Conservation (phyloP, 1,284 basidiomycete species). For the Chalciporus sp. region DNA sequence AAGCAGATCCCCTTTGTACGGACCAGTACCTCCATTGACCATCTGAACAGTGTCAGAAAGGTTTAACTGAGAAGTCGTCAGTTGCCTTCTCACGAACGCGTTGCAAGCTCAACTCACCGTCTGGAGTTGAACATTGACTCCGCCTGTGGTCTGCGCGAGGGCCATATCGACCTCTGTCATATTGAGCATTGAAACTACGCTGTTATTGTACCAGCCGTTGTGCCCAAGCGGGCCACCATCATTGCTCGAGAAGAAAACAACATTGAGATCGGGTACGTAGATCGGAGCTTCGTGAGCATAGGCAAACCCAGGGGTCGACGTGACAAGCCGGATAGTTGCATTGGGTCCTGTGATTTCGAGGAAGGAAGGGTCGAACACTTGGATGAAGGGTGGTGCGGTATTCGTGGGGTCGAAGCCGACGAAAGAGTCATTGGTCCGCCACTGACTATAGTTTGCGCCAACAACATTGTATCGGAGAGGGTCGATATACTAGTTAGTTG, state of each 20-base stretch:
- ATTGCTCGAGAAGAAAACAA: slow-evolving; percentile 56
- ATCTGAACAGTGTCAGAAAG: slow-evolving; percentile 57
- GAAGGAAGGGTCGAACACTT: slow-evolving; percentile 67
- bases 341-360: slow-evolving; percentile 57
- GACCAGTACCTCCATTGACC: slow-evolving; percentile 77
- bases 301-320: slow-evolving; percentile 58
- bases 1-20: slow-evolving; percentile 61
- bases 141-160: slow-evolving; percentile 37
- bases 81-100: background rate
- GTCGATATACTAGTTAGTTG: slow-evolving; percentile 43
- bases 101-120: slow-evolving; percentile 41
- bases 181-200: slow-evolving; percentile 47
- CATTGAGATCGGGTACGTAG: slow-evolving; percentile 59
- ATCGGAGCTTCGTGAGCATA: slow-evolving; percentile 78
- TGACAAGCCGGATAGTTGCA: slow-evolving; percentile 60
- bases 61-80: slow-evolving; percentile 40
- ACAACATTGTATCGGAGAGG: slow-evolving; percentile 48
- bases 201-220: slow-evolving; percentile 49
- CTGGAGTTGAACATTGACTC: slow-evolving; percentile 57
- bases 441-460: slow-evolving; percentile 36
- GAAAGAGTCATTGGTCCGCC: slow-evolving; percentile 39
- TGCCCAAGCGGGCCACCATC: slow-evolving; percentile 44
- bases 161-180: slow-evolving; percentile 46
- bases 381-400: slow-evolving; percentile 61
- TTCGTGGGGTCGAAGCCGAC: slow-evolving; percentile 49